These are phyloP conservation scores for Otatea glauca DNA, from an alignment of 176 grass and related monocot genomes.

Conservation along the genomic window DNA sequence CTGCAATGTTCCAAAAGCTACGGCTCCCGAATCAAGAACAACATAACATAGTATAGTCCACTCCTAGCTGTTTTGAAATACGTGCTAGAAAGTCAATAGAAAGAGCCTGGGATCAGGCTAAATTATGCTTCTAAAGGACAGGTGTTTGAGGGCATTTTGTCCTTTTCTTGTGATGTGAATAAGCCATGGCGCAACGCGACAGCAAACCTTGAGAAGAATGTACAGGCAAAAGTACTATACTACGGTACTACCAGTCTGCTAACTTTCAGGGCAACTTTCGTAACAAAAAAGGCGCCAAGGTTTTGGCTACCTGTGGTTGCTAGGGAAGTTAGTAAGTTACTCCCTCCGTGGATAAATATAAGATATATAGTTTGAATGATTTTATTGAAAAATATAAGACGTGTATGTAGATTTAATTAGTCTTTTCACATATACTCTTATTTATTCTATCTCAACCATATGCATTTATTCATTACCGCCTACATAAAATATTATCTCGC, in stretches of 20 bases:
- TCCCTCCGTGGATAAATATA: too few species aligned
- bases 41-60: too few species aligned
- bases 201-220: background rate
- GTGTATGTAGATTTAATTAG: too few species aligned
- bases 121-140: background rate
- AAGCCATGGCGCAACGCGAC: constrained; percentile 21
- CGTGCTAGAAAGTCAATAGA: background rate
- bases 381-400: too few species aligned
- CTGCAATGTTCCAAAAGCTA: background rate
- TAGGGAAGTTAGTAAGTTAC: background rate
- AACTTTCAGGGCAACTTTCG: constrained; percentile 15
- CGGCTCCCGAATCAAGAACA: background rate
- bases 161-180: background rate
- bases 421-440: too few species aligned
- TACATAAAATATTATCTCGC: too few species aligned
- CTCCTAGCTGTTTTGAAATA: background rate
- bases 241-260: background rate
- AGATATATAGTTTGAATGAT: too few species aligned
- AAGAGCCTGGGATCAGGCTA: background rate
- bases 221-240: background rate
- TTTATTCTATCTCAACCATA: too few species aligned
- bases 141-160: background rate
- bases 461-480: too few species aligned
- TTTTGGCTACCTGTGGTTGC: background rate
- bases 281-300: background rate